Conservation (phyloP, 306 rosid genomes). For the Vachellia pachyceras region DNA sequence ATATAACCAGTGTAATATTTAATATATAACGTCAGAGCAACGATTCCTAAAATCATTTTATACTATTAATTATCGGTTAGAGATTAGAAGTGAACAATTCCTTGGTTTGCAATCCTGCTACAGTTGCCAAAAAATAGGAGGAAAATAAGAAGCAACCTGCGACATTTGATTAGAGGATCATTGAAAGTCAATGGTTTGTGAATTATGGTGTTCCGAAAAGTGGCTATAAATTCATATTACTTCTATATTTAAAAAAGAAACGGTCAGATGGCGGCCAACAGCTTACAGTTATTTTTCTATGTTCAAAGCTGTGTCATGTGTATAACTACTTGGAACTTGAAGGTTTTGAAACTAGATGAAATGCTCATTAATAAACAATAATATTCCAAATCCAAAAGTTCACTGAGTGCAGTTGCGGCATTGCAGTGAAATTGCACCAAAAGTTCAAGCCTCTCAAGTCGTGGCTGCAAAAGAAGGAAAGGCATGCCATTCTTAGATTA, state of each 20-base stretch:
- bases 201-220: conserved; percentile 8
- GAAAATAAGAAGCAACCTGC: background rate
- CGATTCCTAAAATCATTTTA: background rate
- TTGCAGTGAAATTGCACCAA: conserved; percentile 4
- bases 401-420: background rate
- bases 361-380: background rate
- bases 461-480: conserved; percentile 3
- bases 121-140: background rate
- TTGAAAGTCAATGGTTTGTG: conserved; percentile 22
- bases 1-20: background rate
- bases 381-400: background rate
- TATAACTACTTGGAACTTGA: background rate
- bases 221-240: background rate
- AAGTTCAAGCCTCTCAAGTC: conserved; percentile 14
- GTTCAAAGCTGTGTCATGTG: conserved; percentile 21
- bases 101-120: conserved; percentile 5
- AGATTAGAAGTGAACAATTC: background rate
- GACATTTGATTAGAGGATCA: background rate
- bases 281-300: conserved; percentile 17
- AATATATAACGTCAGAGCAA: background rate
- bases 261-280: conserved; percentile 29
- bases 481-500: background rate
- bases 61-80: background rate
- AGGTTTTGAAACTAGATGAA: background rate
- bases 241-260: conserved; percentile 3